Evolutionary conservation across 305 asterid species (phyloP), one percentile per base, ranked within the genome.

Genomic region (Ajuga reptans): DNA sequence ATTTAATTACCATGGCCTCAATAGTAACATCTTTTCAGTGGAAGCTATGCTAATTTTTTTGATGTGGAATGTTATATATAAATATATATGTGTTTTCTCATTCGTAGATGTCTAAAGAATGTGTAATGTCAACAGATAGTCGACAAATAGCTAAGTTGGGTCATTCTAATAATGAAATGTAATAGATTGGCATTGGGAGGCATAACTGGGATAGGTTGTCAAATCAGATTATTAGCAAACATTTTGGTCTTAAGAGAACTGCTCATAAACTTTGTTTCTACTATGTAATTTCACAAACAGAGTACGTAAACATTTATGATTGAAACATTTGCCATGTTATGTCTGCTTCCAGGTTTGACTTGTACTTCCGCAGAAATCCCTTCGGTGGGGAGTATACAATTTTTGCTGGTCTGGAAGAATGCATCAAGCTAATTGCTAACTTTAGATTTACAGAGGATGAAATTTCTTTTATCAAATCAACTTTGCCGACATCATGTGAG

Each of bases 391-490:
- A 93, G 81, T 93, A 86, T 72, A 90, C 99, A 7, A 81, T 91
- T 53, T 93, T 90, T 87, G 99, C 99, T 77, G 99, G 99, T 70
- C 79, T 93, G 66, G 99, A 93, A 81, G 97, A 93, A 84, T 90
- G 99, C 78, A 89, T 90, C 72, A 87, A 68, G 80, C 76, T 93
- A 71, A 85, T 93, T 68, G 99, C 99, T 18, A 90, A 89, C 77
- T 93, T 90, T 62, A 85, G 47, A 71, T 82, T 93, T 57, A 79
- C 87, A 24, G 96, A 89, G 51, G 96, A 93, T 59, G 96, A 93
- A 69, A 87, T 93, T 75, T 84, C 85, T 68, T 93, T 93, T 73
- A 53, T 93, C 51, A 73, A 83, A 70, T 72, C 80, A 14, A 67
- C 95, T 3, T 82, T 93, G 62, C 95, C 99, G 9, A 9, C 88